Evolutionary conservation across 116 monocot species (phyloP).

Genomic region (Cymodocea nodosa): DNA sequence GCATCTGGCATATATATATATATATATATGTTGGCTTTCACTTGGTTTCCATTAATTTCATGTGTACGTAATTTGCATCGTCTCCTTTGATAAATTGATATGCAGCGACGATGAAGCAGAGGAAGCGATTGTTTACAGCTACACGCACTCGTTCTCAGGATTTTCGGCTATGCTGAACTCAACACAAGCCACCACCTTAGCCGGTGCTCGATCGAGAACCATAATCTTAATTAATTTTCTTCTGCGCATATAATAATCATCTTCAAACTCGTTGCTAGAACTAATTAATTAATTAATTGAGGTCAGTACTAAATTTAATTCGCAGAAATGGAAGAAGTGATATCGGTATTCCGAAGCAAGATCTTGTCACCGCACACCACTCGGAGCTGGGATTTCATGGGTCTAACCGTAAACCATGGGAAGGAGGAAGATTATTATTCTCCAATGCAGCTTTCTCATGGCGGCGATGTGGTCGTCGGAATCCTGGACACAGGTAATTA

Average conservation of each 20-base stretch:
- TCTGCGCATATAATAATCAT: neutral
- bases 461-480: slow-evolving; percentile 49
- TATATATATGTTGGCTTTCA: neutral
- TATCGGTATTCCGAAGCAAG: slow-evolving; percentile 60
- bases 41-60: too few relatives aligned
- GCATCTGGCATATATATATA: too few relatives aligned
- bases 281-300: too few relatives aligned
- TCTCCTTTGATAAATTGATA: too few relatives aligned
- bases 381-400: slow-evolving; percentile 84
- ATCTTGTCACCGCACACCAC: slow-evolving; percentile 45
- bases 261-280: too few relatives aligned
- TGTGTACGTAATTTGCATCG: too few relatives aligned
- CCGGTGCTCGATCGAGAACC: slow-evolving; percentile 20
- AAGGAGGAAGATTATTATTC: neutral
- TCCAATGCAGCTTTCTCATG: slow-evolving; percentile 2
- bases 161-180: slow-evolving; percentile 61
- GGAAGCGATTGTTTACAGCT: slow-evolving; percentile 55
- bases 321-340: slow-evolving; percentile 44
- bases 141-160: slow-evolving; percentile 62
- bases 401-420: slow-evolving; percentile 16
- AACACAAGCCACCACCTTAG: slow-evolving; percentile 45
- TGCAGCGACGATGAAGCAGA: slow-evolving; percentile 50
- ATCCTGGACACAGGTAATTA: slow-evolving; percentile 52
- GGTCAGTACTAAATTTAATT: too few relatives aligned
- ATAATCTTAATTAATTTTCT: neutral